Percentiles rank a stretch among this genome's conserved stretches.
Evolutionary conservation across 768 basidiomycete genomes (phyloP).

Genomic region (Termitomyces titanicus): DNA sequence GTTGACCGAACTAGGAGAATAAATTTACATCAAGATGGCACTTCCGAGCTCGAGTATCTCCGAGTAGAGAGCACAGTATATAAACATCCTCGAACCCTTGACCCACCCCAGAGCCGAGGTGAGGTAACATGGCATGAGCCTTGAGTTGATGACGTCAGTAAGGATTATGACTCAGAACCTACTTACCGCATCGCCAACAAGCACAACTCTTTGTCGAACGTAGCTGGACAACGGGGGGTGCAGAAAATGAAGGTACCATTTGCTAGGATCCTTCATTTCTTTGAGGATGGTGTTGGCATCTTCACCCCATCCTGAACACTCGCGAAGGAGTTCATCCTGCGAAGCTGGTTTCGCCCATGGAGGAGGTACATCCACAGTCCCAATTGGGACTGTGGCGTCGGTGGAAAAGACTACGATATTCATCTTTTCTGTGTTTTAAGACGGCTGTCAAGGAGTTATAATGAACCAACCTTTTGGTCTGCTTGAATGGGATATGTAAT

Average conservation of each 20-base stretch:
- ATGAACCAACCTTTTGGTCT: slow-evolving; percentile 31
- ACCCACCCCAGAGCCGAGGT: slow-evolving; percentile 55
- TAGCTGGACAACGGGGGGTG: slow-evolving; percentile 42
- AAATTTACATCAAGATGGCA: slow-evolving; percentile 37
- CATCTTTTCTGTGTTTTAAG: slow-evolving; percentile 22
- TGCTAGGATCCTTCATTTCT: slow-evolving; percentile 40
- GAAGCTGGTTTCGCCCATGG: slow-evolving; percentile 42
- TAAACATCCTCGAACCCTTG: slow-evolving; percentile 59
- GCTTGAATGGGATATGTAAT: slow-evolving; percentile 48
- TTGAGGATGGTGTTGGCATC: slow-evolving; percentile 39
- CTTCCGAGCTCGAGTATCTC: slow-evolving; percentile 34
- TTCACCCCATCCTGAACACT: slow-evolving; percentile 42
- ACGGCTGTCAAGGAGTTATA: neutral
- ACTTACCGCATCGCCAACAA: slow-evolving; percentile 52
- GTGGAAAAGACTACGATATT: slow-evolving; percentile 46
- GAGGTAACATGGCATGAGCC: slow-evolving; percentile 60
- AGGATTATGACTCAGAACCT: slow-evolving; percentile 13
- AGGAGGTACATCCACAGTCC: slow-evolving; percentile 23
- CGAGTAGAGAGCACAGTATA: slow-evolving; percentile 41
- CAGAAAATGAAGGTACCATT: slow-evolving; percentile 51
- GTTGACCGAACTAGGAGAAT: neutral
- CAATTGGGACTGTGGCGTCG: slow-evolving; percentile 23
- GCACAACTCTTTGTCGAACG: slow-evolving; percentile 40
- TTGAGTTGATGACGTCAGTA: slow-evolving; percentile 12
- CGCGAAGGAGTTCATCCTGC: slow-evolving; percentile 38